A percentile compares a stretch with the other conserved stretches of the same genome.
phyloP scores from a whole-genome alignment of 1,139 yeast genomes.

The Yamadazyma mexicana region DNA sequence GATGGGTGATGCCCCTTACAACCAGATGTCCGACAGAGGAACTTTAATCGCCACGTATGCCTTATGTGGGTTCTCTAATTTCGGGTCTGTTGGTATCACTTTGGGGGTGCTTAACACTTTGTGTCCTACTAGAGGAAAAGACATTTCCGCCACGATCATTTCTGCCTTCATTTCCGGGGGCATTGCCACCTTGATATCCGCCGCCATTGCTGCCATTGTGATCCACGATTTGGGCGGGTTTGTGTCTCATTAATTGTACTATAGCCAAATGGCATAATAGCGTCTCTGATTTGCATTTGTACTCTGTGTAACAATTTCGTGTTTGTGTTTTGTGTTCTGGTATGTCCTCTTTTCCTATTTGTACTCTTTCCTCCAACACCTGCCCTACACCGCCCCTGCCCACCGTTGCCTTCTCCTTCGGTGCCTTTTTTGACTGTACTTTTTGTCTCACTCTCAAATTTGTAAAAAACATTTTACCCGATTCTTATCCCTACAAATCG shows the following conservation, averaged over 20 bases:
- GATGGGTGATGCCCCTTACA: constrained; percentile 45
- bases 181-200: constrained; percentile 57
- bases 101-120: constrained; percentile 62
- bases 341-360: too few relatives aligned
- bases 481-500: too few relatives aligned
- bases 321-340: too few relatives aligned
- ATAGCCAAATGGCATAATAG: neutral
- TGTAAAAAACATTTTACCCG: too few relatives aligned
- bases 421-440: too few relatives aligned
- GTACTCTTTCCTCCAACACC: too few relatives aligned
- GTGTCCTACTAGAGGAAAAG: constrained; percentile 53
- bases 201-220: constrained; percentile 70
- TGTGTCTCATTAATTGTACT: constrained; percentile 9
- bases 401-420: too few relatives aligned
- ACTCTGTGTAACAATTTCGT: too few relatives aligned
- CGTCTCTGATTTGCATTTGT: too few relatives aligned
- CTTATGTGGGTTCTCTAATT: constrained; percentile 64
- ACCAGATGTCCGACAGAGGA: constrained; percentile 51
- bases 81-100: constrained; percentile 65
- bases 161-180: constrained; percentile 58
- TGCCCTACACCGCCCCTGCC: too few relatives aligned
- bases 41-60: constrained; percentile 63
- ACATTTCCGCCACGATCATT: constrained; percentile 48
- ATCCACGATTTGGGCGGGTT: constrained; percentile 47
- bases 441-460: too few relatives aligned